A percentile compares a stretch with the other conserved stretches of the same genome.
phyloP scores from a whole-genome alignment of 192 early-diverging fungal species.

The Coemansia sp. region DNA sequence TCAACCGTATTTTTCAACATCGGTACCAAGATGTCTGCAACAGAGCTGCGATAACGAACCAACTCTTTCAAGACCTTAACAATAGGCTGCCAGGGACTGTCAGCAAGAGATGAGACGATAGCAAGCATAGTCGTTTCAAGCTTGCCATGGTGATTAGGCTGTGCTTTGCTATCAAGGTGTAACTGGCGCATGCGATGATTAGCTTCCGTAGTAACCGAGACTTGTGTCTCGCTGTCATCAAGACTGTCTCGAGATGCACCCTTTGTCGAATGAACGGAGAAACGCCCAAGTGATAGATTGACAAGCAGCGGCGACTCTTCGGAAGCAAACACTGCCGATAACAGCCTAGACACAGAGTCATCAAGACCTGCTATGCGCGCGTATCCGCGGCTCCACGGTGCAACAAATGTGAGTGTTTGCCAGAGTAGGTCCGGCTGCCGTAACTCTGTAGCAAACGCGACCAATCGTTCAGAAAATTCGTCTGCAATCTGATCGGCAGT shows the following conservation, averaged over 20 bases:
- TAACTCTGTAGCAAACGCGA: slow-evolving; percentile 24
- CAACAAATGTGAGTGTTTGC: slow-evolving; percentile 37
- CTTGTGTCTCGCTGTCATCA: slow-evolving; percentile 4
- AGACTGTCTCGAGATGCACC: neutral
- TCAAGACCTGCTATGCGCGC: slow-evolving; percentile 24
- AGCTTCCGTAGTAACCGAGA: slow-evolving; percentile 5
- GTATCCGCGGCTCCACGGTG: slow-evolving; percentile 28
- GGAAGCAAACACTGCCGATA: slow-evolving; percentile 18
- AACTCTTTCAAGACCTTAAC: slow-evolving; percentile 18
- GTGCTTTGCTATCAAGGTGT: neutral
- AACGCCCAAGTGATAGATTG: slow-evolving; percentile 15
- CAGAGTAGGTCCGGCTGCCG: slow-evolving; percentile 18
- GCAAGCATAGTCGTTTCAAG: slow-evolving; percentile 29
- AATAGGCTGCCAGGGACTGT: slow-evolving; percentile 6
- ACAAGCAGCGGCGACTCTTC: slow-evolving; percentile 14
- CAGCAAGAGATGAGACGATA: slow-evolving; percentile 1
- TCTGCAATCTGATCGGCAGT: slow-evolving; percentile 13
- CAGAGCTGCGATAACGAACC: neutral
- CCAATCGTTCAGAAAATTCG: slow-evolving; percentile 29
- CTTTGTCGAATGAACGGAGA: neutral
- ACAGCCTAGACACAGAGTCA: slow-evolving; percentile 4
- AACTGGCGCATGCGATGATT: neutral
- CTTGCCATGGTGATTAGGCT: neutral
- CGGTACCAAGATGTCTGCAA: slow-evolving; percentile 3
- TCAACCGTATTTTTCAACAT: slow-evolving; percentile 8